Base-by-base conservation (phyloP, 305 asterid species). In the Salvia sclarea region DNA sequence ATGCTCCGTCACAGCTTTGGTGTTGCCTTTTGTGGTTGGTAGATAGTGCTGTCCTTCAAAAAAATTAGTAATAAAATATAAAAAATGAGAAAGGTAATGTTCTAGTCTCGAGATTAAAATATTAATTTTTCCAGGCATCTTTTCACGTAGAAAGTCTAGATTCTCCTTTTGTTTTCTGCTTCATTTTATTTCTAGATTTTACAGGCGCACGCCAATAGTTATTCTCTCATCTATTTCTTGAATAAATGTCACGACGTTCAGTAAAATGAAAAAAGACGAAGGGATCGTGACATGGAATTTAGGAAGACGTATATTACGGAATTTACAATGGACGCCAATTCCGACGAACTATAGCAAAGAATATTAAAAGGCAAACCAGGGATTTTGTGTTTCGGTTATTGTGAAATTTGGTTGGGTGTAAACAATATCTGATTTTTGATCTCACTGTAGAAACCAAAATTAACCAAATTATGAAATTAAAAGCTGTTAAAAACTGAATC, bases 251-350 rank as follows among this genome's bases (percentile, higher is more conserved):
- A 14, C 13, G 14, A 14, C 20, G 1, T 14, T 6, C 6, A 6
- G 6, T 1, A 20, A 13, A 67, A 38, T 85, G 82, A 71, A 86
- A 70, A 84, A 82, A 66, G 61, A 12, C 70, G 31, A 43, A 88
- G 77, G 87, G 85, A 70, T 83, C 81, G 60, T 33, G 78, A 0
- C 96, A 0, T 85, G 82, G 80, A 86, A 61, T 62, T 90, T 35
- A 81, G 40, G 76, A 71, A 31, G 82, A 92, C 77, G 22, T 28
- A 18, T 24, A 11, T 40, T 40, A 11, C 12, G 52, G 52, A 5
- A 12, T 5, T 55, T 30, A n/a, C n/a, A n/a, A n/a, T 9, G 22
- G 24, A 31, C 3, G 41, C n/a, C 14, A n/a, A n/a, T n/a, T n/a
- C 20, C 24, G 14, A 25, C 38, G 33, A 30, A 55, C 24, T n/a